Evolutionary conservation across 2,329 filamentous ascomycete species (phyloP), one percentile per base, ranked within the genome.

Genomic region (Alternaria postmessia): DNA sequence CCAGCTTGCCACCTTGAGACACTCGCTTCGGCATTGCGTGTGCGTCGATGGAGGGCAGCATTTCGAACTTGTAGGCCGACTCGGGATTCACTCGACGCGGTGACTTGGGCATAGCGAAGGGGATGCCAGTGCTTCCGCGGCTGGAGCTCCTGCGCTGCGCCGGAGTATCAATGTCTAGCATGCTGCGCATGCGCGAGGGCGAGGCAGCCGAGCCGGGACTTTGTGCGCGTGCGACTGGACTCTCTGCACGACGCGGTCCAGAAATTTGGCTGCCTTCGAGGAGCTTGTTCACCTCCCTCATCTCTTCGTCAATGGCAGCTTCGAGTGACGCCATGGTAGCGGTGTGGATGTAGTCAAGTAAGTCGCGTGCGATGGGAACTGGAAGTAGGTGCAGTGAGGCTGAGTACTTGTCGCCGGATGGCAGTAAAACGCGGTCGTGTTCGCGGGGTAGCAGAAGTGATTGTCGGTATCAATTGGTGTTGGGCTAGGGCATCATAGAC

Each of bases 221-320:
- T 28, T 78, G 85, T 84, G 61, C 87, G 84, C 64, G 89, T 86
- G 68, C 53, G 38, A 64, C 65, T 11, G 74, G 74, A 48, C 76
- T 78, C 18, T 71, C 68, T 26, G 69, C 63, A 42, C 73, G 72
- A 26, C 64, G 66, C 8, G 71, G 59, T 46, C 68, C 57, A 14
- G 64, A 55, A 51, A 57, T 65, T 20, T 65, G 63, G 24, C 67
- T 81, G 44, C 84, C 85, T 75, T 91, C 88, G 42, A 93, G 82
- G 62, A 92, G 81, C 48, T 88, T 88, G 66, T 93, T 82, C 39
- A 93, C 88, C 79, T 92, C 90, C 64, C 85, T 84, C 63, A 90
- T 86, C 82, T 94, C 91, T 81, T 93, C 89, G 74, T 93, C 91
- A 64, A 93, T 83, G 66, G 89, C 87, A 49, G 89, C 87, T 80